Percentiles rank a stretch among this genome's conserved stretches.
These are phyloP conservation scores for Aspergillus sp. DNA, from an alignment of 2,329 filamentous ascomycete species.

Conservation along the genomic window DNA sequence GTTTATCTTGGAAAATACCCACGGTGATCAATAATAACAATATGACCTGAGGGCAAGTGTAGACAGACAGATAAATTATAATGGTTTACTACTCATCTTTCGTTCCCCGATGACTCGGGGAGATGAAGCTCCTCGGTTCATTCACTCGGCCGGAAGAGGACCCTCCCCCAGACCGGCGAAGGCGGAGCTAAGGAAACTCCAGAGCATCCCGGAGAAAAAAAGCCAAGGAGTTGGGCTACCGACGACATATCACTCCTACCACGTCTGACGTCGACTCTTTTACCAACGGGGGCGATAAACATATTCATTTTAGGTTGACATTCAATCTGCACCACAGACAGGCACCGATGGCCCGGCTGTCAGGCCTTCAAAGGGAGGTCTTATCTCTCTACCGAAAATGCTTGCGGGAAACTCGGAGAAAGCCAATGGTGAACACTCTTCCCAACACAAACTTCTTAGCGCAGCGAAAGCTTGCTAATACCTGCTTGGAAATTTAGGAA, in stretches of 20 bases:
- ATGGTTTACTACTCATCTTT: background rate
- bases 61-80: too few relatives aligned
- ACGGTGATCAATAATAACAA: too few relatives aligned
- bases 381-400: slow-evolving; percentile 81
- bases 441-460: background rate
- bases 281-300: too few relatives aligned
- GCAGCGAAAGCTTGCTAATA: background rate
- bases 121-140: background rate
- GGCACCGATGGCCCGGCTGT: slow-evolving; percentile 49
- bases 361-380: slow-evolving; percentile 87
- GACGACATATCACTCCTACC: slow-evolving; percentile 3
- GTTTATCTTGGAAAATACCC: too few relatives aligned
- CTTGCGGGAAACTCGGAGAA: slow-evolving; percentile 73
- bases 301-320: too few relatives aligned
- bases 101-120: background rate
- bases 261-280: background rate
- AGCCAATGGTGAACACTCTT: slow-evolving; percentile 61
- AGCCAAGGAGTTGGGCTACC: background rate
- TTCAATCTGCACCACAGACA: background rate
- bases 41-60: too few relatives aligned
- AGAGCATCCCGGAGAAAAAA: background rate
- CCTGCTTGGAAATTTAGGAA: slow-evolving; percentile 22
- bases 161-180: slow-evolving; percentile 12
- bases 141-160: slow-evolving; percentile 24
- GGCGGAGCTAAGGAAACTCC: slow-evolving; percentile 15